Base-by-base conservation (phyloP, 768 basidiomycete species). In the Omphalotus guepiniiformis region DNA sequence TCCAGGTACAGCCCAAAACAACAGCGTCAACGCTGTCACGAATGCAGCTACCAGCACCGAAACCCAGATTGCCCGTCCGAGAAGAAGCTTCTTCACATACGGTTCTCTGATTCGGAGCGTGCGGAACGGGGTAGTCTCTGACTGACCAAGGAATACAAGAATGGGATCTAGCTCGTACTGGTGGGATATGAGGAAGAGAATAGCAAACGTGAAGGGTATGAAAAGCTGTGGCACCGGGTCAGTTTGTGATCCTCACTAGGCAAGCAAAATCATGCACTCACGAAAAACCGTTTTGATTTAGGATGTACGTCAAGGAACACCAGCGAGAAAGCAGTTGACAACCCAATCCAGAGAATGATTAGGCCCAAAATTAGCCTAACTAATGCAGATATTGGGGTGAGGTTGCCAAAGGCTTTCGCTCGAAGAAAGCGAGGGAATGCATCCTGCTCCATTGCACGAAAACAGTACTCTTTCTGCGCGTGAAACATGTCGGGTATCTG, bases 141-240 rank as follows among this genome's bases (percentile, higher is more conserved):
- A 94, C 64, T 90, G 89, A 51, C 84, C 84, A 58, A 97, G 69
- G 70, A 98, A 90, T 54, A 97, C 88, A 55, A 98, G 84, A 58
- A 98, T 73, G 9, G 96, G 96, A 63, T 97, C 95, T 43, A 98
- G 84, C 65, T 96, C 93, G 68, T 98, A 98, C 65, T 94, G 93
- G 61, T 96, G 91, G 13, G 94, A 92, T 48, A 98, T 76, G 54
- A 99, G 83, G 73, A 88, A 89, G 55, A 96, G 84, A 58, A 89
- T 70, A 46, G 94, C 91, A 55, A 98, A 63, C 18, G 87, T 75
- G 68, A 96, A 98, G 0, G 96, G 95, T 22, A 98, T 76, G 72
- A 98, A 95, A 58, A 96, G 83, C 94, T 96, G 62, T 25, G 42
- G 19, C 18, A 22, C 18, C n/a, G 13, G 9, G 12, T 7, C 15